Evolutionary conservation across 2,329 filamentous ascomycete genomes (phyloP).

Genomic region (Leptosphaerulina australis): DNA sequence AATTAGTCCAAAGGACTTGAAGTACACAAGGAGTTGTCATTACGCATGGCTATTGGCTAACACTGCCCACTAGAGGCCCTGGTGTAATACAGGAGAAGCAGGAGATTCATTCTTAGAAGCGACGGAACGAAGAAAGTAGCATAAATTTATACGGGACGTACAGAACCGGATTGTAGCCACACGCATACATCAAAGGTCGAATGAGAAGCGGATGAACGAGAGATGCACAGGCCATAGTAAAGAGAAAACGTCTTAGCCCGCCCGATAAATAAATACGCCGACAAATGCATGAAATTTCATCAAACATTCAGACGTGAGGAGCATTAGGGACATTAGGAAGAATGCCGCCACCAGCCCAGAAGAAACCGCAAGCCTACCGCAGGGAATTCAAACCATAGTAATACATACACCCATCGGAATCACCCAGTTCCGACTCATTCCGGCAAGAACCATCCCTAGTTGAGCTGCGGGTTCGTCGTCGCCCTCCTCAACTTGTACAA

Average conservation of each 20-base stretch:
- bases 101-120: too few relatives aligned
- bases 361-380: neutral
- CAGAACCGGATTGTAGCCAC: neutral
- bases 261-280: slow-evolving; percentile 5
- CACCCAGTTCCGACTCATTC: neutral
- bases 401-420: slow-evolving; percentile 18
- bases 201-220: neutral
- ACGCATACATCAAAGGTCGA: neutral
- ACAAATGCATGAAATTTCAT: slow-evolving; percentile 15
- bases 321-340: slow-evolving; percentile 6
- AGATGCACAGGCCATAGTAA: slow-evolving; percentile 3
- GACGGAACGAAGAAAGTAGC: neutral
- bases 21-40: too few relatives aligned
- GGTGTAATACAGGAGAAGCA: too few relatives aligned
- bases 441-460: slow-evolving; percentile 18
- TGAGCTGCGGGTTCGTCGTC: slow-evolving; percentile 24
- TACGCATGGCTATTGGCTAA: too few relatives aligned
- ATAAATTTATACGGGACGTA: neutral
- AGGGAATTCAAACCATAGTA: slow-evolving; percentile 5
- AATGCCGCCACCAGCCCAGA: neutral
- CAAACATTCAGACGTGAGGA: slow-evolving; percentile 10
- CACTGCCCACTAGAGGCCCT: too few relatives aligned
- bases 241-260: neutral
- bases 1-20: too few relatives aligned
- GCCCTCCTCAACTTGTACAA: slow-evolving; percentile 76